A percentile compares a stretch with the other conserved stretches of the same genome.
These are phyloP conservation scores for Epichloe aotearoae DNA, from an alignment of 2,329 filamentous ascomycete genomes.

Conservation along the genomic window DNA sequence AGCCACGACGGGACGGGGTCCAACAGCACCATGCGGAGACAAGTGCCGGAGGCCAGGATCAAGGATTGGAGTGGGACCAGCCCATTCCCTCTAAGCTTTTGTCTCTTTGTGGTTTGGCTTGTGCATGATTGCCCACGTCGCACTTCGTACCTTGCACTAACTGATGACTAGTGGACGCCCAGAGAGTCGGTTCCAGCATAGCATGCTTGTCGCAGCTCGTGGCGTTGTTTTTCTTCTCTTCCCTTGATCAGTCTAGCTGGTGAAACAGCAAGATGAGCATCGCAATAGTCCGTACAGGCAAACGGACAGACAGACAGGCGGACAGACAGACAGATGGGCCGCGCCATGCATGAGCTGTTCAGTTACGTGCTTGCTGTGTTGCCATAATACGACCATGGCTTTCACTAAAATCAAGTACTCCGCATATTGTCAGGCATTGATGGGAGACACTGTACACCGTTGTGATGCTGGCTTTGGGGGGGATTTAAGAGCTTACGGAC, in stretches of 20 bases:
- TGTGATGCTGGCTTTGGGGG: background rate
- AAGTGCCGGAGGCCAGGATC: slow-evolving; percentile 2
- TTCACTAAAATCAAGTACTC: background rate
- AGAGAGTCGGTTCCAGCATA: no score
- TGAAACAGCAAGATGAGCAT: background rate
- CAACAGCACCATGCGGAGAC: background rate
- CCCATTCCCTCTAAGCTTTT: background rate
- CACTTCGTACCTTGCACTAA: no score
- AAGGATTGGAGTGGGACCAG: background rate
- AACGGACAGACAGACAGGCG: background rate
- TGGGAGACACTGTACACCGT: background rate
- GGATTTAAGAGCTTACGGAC: no score
- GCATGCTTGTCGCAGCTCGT: no score
- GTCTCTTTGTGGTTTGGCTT: background rate
- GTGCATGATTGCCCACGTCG: background rate
- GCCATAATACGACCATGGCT: slow-evolving; percentile 1
- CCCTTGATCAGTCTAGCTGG: background rate
- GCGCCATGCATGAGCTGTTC: background rate
- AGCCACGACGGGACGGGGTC: background rate
- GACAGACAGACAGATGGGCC: no score
- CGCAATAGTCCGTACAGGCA: background rate
- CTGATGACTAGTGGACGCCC: no score
- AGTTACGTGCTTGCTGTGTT: slow-evolving; percentile 3
- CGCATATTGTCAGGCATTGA: slow-evolving; percentile 2
- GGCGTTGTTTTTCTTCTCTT: background rate